phyloP scores from a whole-genome alignment of 78 protist genomes.

The Chrysochromulina tobinii region DNA sequence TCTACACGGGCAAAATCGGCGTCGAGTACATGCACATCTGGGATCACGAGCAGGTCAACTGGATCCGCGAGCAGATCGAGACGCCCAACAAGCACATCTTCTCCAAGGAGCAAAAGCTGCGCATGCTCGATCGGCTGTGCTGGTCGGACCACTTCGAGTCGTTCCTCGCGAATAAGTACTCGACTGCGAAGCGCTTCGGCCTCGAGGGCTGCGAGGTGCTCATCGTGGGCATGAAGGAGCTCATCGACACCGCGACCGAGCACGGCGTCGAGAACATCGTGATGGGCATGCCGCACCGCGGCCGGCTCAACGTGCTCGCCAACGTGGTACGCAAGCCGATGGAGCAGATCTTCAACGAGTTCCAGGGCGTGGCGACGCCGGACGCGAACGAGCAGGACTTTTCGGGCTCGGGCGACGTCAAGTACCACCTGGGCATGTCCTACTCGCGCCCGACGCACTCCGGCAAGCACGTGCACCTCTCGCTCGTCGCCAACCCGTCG shows the following conservation, averaged over 20 bases:
- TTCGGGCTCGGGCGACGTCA: conserved; percentile 92
- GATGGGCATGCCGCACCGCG: conserved; percentile 98
- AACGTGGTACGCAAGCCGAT: conserved; percentile 85
- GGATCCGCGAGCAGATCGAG: conserved; percentile 67
- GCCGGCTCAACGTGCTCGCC: conserved; percentile 45
- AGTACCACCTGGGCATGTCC: conserved; percentile 93
- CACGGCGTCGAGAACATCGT: conserved; percentile 80
- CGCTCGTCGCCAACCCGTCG: conserved; percentile 95
- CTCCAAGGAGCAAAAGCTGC: conserved; percentile 49
- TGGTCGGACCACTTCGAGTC: conserved; percentile 79
- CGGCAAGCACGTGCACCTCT: conserved; percentile 65
- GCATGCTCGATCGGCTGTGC: conserved; percentile 62
- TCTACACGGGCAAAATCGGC: conserved; percentile 56
- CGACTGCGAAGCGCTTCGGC: conserved; percentile 88
- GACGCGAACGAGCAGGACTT: not conserved
- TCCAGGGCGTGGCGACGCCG: conserved; percentile 40
- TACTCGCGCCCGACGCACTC: conserved; percentile 59
- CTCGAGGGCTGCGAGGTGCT: conserved; percentile 88
- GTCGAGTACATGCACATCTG: conserved; percentile 61
- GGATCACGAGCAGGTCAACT: conserved; percentile 53
- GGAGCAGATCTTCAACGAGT: conserved; percentile 86
- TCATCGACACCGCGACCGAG: conserved; percentile 76
- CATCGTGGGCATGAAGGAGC: conserved; percentile 58
- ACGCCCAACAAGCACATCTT: not conserved
- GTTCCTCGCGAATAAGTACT: conserved; percentile 55